Evolutionary conservation across 2,329 filamentous ascomycete species (phyloP).

Genomic region (Neonectria neomacrospora): DNA sequence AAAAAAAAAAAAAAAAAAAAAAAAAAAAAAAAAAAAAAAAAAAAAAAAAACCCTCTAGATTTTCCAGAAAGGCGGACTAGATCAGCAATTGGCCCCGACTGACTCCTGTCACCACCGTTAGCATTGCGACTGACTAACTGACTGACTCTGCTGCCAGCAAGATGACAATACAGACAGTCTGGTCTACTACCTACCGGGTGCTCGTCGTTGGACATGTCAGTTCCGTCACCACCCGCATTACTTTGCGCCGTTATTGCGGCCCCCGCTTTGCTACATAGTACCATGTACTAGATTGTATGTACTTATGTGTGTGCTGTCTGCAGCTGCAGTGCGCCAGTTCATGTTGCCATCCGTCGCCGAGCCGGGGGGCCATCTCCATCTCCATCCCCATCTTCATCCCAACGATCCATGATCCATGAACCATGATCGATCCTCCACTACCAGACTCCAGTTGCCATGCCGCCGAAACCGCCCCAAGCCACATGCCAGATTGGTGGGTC

Average conservation of each 20-base stretch:
- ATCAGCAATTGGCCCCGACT: neutral
- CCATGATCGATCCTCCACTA: neutral
- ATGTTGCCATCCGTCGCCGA: constrained; percentile 12
- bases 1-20: no score
- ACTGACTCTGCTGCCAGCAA: constrained; percentile 1
- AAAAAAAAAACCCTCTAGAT: no score
- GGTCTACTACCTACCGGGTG: no score
- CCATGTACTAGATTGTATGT: no score
- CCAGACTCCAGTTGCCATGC: constrained; percentile 4
- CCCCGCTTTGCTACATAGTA: neutral
- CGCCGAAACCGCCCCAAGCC: constrained; percentile 9
- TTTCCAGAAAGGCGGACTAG: no score
- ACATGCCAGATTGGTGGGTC: constrained; percentile 18
- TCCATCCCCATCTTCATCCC: no score
- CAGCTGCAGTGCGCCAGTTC: constrained; percentile 17
- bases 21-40: no score
- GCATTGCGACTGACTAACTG: neutral
- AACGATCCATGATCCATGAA: constrained; percentile 17
- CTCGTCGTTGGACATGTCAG: neutral
- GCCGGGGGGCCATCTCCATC: neutral
- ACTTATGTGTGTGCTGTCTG: neutral
- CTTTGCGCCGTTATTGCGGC: constrained; percentile 7
- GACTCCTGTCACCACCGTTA: neutral
- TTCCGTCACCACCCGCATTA: constrained; percentile 2
- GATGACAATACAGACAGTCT: neutral